Conservation (phyloP, 176 grass and related monocot genomes). For the Pontederia paniculata region DNA sequence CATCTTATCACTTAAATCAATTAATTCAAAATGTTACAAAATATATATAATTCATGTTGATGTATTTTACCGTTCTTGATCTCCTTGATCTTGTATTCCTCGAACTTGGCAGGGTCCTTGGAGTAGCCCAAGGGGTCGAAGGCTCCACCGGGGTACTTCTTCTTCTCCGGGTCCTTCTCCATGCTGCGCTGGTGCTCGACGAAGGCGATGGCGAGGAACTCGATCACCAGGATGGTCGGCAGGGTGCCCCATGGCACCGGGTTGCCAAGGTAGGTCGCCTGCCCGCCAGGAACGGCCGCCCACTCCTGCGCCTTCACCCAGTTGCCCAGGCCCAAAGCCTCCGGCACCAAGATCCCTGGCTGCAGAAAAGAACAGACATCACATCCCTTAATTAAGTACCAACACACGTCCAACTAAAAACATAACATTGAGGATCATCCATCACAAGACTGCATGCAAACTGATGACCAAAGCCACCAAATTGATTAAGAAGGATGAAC, state of each 20-base stretch:
- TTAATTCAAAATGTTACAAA: no score
- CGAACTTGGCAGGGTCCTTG: constrained; percentile 87
- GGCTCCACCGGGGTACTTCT: constrained; percentile 97
- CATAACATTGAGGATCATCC: background rate
- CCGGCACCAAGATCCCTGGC: constrained; percentile 81
- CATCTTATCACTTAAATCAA: background rate
- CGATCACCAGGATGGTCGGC: constrained; percentile 81
- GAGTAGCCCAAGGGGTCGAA: constrained; percentile 99
- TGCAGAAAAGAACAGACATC: constrained; percentile 6
- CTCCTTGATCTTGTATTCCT: constrained; percentile 97
- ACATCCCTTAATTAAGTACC: no score
- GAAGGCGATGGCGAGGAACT: constrained; percentile 94
- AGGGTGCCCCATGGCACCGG: constrained; percentile 85
- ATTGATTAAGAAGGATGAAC: background rate
- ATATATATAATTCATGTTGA: no score
- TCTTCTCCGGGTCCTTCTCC: constrained; percentile 99
- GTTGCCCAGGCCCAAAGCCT: constrained; percentile 89
- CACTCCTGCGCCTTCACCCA: constrained; percentile 99
- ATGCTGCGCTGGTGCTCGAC: constrained; percentile 99
- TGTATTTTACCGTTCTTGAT: constrained; percentile 76
- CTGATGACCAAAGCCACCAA: no score
- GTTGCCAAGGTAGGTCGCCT: constrained; percentile 88
- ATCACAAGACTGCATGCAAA: background rate
- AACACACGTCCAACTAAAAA: no score
- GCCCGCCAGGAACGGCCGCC: constrained; percentile 73